Evolutionary conservation across 192 early-diverging fungal genomes (phyloP).

Genomic region (Backusella australiensis): DNA sequence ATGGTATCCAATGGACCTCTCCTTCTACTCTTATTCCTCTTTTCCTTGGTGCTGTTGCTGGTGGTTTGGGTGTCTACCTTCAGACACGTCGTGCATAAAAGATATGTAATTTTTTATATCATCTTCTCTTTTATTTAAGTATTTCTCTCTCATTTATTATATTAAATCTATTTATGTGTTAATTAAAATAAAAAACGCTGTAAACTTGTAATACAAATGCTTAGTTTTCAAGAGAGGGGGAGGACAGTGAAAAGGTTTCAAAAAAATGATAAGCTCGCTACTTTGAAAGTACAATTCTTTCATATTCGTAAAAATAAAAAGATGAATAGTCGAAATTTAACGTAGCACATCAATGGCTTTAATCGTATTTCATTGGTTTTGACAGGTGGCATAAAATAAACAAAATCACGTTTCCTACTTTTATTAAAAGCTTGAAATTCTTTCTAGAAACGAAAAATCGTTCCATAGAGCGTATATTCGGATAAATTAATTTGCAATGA

Average conservation of each 20-base stretch:
- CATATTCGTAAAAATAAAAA: too few species aligned
- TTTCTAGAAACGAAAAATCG: too few species aligned
- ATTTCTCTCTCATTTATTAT: neutral
- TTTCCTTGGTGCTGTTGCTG: constrained; percentile 15
- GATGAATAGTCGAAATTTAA: too few species aligned
- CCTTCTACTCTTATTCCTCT: constrained; percentile 13
- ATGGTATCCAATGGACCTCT: neutral
- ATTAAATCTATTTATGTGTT: neutral
- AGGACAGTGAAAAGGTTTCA: neutral
- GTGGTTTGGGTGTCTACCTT: constrained; percentile 6
- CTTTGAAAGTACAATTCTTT: neutral
- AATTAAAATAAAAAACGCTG: neutral
- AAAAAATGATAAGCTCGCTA: neutral
- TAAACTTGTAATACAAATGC: neutral
- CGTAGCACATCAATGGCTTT: too few species aligned
- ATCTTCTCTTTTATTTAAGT: neutral
- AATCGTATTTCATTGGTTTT: too few species aligned
- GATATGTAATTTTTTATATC: neutral
- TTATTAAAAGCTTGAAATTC: too few species aligned
- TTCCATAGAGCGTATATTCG: too few species aligned
- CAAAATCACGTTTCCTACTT: too few species aligned
- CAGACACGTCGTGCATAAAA: neutral
- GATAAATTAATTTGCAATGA: too few species aligned
- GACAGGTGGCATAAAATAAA: too few species aligned
- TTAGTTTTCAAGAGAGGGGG: neutral